Evolutionary conservation across 495 filamentous ascomycete genomes (phyloP), one percentile per base, ranked within the genome.

Genomic region (Venustampulla echinocandica): DNA sequence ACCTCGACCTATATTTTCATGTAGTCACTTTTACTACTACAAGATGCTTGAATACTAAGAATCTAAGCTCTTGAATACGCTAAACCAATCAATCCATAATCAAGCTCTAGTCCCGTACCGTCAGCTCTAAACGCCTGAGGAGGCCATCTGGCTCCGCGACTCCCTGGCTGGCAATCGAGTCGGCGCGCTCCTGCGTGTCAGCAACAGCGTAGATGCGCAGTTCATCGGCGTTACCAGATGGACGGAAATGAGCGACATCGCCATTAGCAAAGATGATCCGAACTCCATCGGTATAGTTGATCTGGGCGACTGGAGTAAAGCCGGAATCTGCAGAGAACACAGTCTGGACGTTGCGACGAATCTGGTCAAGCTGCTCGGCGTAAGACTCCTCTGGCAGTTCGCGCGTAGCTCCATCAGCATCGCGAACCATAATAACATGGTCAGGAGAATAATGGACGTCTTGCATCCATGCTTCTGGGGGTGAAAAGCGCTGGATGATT

Each of bases 371-470:
- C 14, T 45, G 42, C 27, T 45, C 20, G 20, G 42, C 42, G 25
- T 45, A 28, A 45, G 14, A 9, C n/a, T 45, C 42, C 23, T 33
- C 14, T n/a, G n/a, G n/a, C 11, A 45, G 10, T 19, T 34, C 27
- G 28, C 14, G 42, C 27, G 17, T 34, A 21, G 42, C 27, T 10
- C 20, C 2, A 45, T 45, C 30, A 20, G 42, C 13, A 45, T 45
- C 42, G 20, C 30, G 42, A 45, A 45, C 42, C n/a, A 45, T 45
- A 28, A 45, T 45, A n/a, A n/a, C n/a, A 9, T 45, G 42, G 42
- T 34, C 25, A 32, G 42, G 24, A 45, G 32, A 28, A 45, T 45
- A 45, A n/a, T 14, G 19, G 42, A 45, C 27, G n/a, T 45, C 25
- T 34, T 45, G 42, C 42, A 45, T 45, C 10, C 4, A 15, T 7